Evolutionary conservation across 331 rosid genomes (phyloP), one percentile per base, ranked within the genome.

Genomic region (Spiraea crenata): DNA sequence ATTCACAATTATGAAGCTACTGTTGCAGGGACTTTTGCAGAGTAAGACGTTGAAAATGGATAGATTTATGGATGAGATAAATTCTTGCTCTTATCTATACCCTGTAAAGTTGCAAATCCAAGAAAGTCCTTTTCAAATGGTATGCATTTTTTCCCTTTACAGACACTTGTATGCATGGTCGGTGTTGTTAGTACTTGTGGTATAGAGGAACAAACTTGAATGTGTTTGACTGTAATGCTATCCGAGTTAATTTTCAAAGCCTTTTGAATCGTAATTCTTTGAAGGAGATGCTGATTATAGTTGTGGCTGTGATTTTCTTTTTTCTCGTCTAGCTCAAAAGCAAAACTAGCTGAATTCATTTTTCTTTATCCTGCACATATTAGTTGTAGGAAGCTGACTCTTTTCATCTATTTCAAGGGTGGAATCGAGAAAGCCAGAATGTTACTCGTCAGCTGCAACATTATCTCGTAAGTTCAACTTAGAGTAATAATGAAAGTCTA

Each of bases 391-490:
- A 74, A 71, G 58, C 85, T 86, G 83, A 85, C 85, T 66, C 69
- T 81, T 81, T 76, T 31, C 63, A 42, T 80, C 56, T 82, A 44
- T 78, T 85, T 87, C 77, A 83, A 93, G 99, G 99, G 97, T 86
- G 78, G 97, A 87, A 78, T 95, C 97, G 9, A 89, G 97, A 82
- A 95, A 89, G 86, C 96, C 99, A 10, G 99, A 95, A 48, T 90
- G 97, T 19, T 95, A 91, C 74, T 95, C 99, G 50, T 95, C 99
- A 5, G 97, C 99, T 54, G 99, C 99, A 9, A 97, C 97, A n/a
- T 87, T 95, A 75, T 95, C 99, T 78, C 97, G 97, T 95, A 89
- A 84, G 97, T 78, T 74, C 60, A 19, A 54, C 63, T 74, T 81
- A 7, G 20, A 34, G 39, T 17, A 38, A 49, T 45, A 58, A 59